Evolutionary conservation across 2,329 filamentous ascomycete genomes (phyloP), one percentile per base, ranked within the genome.

Genomic region (Aspergillus japonicus): DNA sequence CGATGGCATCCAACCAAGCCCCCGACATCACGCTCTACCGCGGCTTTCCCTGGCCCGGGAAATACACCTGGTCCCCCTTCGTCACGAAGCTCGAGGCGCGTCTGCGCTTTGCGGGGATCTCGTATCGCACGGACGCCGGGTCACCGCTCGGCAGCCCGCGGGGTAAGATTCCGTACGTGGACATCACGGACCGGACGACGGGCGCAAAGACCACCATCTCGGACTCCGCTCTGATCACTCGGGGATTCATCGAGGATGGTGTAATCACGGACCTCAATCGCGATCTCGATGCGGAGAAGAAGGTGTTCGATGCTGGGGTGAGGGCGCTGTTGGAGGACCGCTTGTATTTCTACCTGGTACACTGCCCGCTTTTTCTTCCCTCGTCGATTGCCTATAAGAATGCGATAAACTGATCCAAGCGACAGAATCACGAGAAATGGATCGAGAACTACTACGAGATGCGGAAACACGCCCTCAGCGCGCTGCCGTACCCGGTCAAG

Each of bases 1-100:
- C 39, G 16, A 44, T 44, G 39, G 3, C 54, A 26, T 6, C 23
- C 49, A 33, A 2, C 31, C 31, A 42, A 54, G 48, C 35, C 54
- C 39, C 26, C 52, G 53, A 64, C 51, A 26, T 69, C 7, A 82
- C 74, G 6, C 62, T 87, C 52, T 85, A 78, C 69, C 82, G 85
- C 47, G 85, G 84, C 50, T 82, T 77, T 59, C 72, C 74, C 33
- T 68, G 73, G 2, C 60, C 69, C 1, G 75, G 73, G 5, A 64
- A 66, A 19, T 80, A 86, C 65, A 78, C 81, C 54, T 87, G 83
- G 83, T 87, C 85, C 0, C 85, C 86, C 10, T 88, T 86, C 64
- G 84, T 86, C 55, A 82, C 75, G 49, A 89, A 89, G 69, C 76
- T 88, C 54, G 87, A 89, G 68, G 78, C 84, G 19, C 84, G 85